A percentile compares a stretch with the other conserved stretches of the same genome.
Conservation (phyloP, 169 alveolate genomes). For the Pseudocohnilembus persalinus region DNA sequence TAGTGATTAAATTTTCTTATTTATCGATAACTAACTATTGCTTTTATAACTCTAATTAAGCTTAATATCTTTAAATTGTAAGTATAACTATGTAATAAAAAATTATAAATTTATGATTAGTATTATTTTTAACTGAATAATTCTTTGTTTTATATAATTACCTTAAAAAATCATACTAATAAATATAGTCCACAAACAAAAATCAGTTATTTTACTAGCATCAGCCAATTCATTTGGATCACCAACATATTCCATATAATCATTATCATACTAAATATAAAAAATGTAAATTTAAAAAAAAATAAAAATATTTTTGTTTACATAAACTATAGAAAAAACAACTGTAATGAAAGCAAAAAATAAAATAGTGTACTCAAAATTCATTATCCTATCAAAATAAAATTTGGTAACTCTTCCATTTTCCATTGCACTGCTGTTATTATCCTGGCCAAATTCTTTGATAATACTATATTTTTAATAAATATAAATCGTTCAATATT, state of each 20-base stretch:
- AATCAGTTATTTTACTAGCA: background rate
- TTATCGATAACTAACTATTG: background rate
- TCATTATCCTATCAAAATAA: background rate
- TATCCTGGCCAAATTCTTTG: no score
- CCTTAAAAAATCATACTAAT: background rate
- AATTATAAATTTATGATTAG: no score
- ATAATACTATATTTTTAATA: no score
- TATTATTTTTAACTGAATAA: no score
- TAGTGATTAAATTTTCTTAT: background rate
- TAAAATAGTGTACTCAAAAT: background rate
- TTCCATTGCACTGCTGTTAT: background rate
- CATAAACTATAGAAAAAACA: background rate
- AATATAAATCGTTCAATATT: no score
- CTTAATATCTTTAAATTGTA: background rate
- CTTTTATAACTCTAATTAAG: background rate
- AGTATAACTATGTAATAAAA: background rate
- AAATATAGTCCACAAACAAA: background rate
- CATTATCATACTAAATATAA: background rate
- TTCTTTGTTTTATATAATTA: no score
- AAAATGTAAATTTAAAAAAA: no score
- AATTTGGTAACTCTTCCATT: background rate
- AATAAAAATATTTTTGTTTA: no score
- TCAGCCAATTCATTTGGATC: background rate
- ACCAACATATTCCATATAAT: background rate
- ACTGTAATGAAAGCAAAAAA: background rate